Base-by-base conservation (phyloP, 2,329 filamentous ascomycete genomes). In the Exophiala lecanii-corni region DNA sequence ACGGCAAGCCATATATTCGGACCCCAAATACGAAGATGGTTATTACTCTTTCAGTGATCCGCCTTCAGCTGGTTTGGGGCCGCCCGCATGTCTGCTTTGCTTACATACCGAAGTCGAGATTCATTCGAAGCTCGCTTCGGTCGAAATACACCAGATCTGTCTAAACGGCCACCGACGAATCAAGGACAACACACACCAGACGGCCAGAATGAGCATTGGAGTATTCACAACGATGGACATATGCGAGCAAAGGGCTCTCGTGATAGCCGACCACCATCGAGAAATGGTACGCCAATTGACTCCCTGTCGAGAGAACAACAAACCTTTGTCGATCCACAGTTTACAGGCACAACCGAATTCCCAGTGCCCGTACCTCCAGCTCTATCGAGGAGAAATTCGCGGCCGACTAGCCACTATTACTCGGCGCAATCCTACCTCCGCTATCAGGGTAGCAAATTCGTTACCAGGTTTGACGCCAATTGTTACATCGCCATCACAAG, bases 401-500 rank as follows among this genome's bases (percentile, higher is more conserved):
- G 53, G 43, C 39, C 55, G 55, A 45, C 68, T 62, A 81, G 82
- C 5, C 92, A 87, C n/a, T 96, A 96, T 67, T 98, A 97, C 67
- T 97, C 92, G 0, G 92, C 92, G 1, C 92, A 98, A 64, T 96
- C 89, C 0, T 98, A 98, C 66, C 78, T 98, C 32, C 85, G 92
- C 15, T 98, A 98, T 66, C 92, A 98, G 67, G 91, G 89, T 43
- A 79, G 84, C 57, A 98, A 98, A 65, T 98, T 98, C 58, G 92
- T 97, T 57, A 89, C 86, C 64, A 85, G 92, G 7, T 98, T 97
- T 64, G 92, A 98, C 65, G 87, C 89, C 58, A 98, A 98, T 65
- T 98, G 92, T 70, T 98, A 98, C 70, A 97, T 98, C 56, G 89
- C 92, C 55, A 96, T 98, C 66, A 97, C 92, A 3, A 84, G 92